Base-by-base conservation (phyloP, 352 stramenopile genomes). In the Elongisporangium senticosum region DNA sequence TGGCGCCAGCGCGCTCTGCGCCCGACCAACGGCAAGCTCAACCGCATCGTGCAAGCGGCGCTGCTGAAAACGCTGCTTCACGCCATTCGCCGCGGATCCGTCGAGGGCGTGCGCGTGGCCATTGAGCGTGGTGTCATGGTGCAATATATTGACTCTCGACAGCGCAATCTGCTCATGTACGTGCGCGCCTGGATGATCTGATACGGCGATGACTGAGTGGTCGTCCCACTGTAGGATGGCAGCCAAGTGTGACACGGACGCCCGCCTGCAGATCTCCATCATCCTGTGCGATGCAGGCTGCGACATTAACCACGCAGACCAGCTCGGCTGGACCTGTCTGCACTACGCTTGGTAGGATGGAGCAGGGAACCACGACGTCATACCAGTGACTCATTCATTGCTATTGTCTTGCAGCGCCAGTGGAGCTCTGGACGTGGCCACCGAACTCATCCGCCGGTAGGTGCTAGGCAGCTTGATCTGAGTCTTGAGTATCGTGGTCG, bases 51-150 rank as follows among this genome's bases (percentile, higher is more conserved):
- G 66, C 86, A 95, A 59, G 83, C 77, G 4, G 86, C 84, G 58
- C 61, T 95, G 61, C 72, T 95, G 39, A 90, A 95, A 67, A 93
- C 84, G 43, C 65, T 95, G 56, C 70, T 95, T 19, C 84, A 95
- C 56, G 85, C 86, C 11, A 83, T 95, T 55, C 83, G 83, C 5
- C 70, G 69, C 22, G 86, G 86, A 1, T 93, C 85, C 0, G 81
- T 89, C 5, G 86, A 95, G 53, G 86, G 86, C 10, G 83, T 93
- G 24, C 87, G 86, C 49, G 77, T 95, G 28, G 83, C 86, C 10
- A 95, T 95, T 55, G 86, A 95, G 57, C 83, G 86, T 49, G 80
- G 83, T 24, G 86, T 95, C 48, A 56, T 81, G 24, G 69, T 91
- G 23, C 76, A 83, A 21, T 91, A 93, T 64, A 62, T 93, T 33